A percentile compares a stretch with the other conserved stretches of the same genome.
Conservation (phyloP, 2,329 filamentous ascomycete genomes). For the Decorospora gaudefroyi region DNA sequence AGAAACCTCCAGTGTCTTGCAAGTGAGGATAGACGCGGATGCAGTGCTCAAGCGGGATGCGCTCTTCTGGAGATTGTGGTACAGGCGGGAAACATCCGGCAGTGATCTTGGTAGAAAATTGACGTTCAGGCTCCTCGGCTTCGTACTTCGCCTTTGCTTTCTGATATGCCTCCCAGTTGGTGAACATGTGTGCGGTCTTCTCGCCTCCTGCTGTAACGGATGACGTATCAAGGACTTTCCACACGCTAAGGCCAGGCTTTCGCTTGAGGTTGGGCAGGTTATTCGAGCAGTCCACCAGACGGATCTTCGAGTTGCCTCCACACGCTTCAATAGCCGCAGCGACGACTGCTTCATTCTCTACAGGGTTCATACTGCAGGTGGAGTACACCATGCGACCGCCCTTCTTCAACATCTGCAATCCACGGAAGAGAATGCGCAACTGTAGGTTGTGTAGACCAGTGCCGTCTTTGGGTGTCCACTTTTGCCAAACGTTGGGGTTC, state of each 20-base stretch:
- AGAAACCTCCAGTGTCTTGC: conserved; percentile 96
- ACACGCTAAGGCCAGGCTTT: conserved; percentile 73
- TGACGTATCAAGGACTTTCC: conserved; percentile 74
- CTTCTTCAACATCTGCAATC: conserved; percentile 93
- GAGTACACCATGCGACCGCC: conserved; percentile 96
- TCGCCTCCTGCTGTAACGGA: conserved; percentile 54
- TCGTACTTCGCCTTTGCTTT: conserved; percentile 66
- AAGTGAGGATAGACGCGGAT: conserved; percentile 94
- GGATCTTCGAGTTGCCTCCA: conserved; percentile 78
- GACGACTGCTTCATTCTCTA: conserved; percentile 94
- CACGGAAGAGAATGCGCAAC: conserved; percentile 84
- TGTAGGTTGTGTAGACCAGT: conserved; percentile 87
- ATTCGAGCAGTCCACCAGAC: conserved; percentile 81
- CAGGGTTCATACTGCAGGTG: conserved; percentile 97
- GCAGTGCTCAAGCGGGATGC: conserved; percentile 81
- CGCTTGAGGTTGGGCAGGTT: conserved; percentile 77
- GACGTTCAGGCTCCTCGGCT: conserved; percentile 62
- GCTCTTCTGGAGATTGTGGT: conserved; percentile 57
- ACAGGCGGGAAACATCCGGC: conserved; percentile 82
- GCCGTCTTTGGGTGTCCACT: conserved; percentile 87
- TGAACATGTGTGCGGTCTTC: conserved; percentile 77
- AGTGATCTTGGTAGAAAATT: conserved; percentile 57
- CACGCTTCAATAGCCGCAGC: conserved; percentile 87
- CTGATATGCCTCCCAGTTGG: conserved; percentile 79
- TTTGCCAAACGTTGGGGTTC: conserved; percentile 91